Evolutionary conservation across 495 filamentous ascomycete genomes (phyloP), one percentile per base, ranked within the genome.

Genomic region (Bacidia rubella): DNA sequence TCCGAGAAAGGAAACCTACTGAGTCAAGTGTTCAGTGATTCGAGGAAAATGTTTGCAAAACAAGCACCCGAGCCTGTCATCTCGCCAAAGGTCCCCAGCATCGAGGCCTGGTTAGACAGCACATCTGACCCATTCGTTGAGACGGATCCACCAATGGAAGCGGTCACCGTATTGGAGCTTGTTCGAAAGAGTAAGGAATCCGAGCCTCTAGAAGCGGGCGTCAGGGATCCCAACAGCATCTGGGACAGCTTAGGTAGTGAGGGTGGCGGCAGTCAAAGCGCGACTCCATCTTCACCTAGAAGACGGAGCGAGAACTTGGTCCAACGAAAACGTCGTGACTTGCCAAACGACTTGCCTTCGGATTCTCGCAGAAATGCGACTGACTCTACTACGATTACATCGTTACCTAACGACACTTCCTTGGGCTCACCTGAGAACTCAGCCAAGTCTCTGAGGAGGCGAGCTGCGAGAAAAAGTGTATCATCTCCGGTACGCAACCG

Each of bases 111-210:
- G 85, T 66, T 90, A 27, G 81, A 81, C 47, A 73, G 72, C 21
- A 87, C 83, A 1, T 71, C 78, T 11, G 85, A 90, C 57, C 84
- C 85, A 7, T 87, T 88, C 56, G 58, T 84, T 20, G 81, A 86
- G 20, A 55, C 68, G 27, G 63, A 62, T 25, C 51, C 63, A 15
- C 62, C 69, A 29, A 65, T 63, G 21, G 71, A 75, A 29, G 64
- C 73, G 20, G 70, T 74, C 19, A 66, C 67, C 23, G 64, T 75
- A 4, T 35, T 60, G 32, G 51, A 57, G 46, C 50, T 59, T n/a
- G 53, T 62, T 45, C 43, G 47, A 55, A 54, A 23, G 56, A 56
- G 43, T 55, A 52, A 23, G 40, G 53, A 58, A 41, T 52, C 27
- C 10, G 46, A 38, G 50, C 54, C 11, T 25, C 19, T 54, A 35